phyloP scores from a whole-genome alignment of 2,329 filamentous ascomycete genomes.

The Chalaropsis thielavioides region DNA sequence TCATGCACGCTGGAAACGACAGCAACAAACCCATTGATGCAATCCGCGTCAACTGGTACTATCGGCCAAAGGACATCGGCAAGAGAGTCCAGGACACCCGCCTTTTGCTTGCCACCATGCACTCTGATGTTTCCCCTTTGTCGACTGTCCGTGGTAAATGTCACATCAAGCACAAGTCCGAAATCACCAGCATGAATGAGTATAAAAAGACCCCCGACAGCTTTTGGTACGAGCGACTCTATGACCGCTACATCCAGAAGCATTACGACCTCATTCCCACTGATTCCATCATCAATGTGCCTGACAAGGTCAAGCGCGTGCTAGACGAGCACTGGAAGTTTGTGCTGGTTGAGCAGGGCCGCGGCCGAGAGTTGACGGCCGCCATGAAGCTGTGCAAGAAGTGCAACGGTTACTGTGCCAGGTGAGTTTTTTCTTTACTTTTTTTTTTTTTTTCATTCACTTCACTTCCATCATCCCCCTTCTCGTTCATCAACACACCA shows the following conservation, averaged over 20 bases:
- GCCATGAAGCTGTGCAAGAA: constrained; percentile 93
- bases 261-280: constrained; percentile 96
- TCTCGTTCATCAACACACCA: too few species aligned
- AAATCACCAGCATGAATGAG: constrained; percentile 67
- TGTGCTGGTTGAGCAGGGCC: constrained; percentile 83
- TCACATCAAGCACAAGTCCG: constrained; percentile 72
- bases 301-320: constrained; percentile 85
- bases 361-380: constrained; percentile 88
- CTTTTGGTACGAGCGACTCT: constrained; percentile 96
- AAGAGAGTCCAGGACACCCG: constrained; percentile 84
- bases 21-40: constrained; percentile 61
- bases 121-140: constrained; percentile 88
- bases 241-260: constrained; percentile 95
- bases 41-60: constrained; percentile 94
- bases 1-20: constrained; percentile 70
- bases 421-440: constrained; percentile 36
- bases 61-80: constrained; percentile 88
- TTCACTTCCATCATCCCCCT: background rate
- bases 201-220: constrained; percentile 74
- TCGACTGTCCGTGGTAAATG: constrained; percentile 89
- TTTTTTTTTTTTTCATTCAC: background rate
- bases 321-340: constrained; percentile 94
- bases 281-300: constrained; percentile 85
- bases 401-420: constrained; percentile 81
- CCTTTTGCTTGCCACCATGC: constrained; percentile 91